Evolutionary conservation across 805 yeast species (phyloP).

Genomic region (Clavispora phyllophila): DNA sequence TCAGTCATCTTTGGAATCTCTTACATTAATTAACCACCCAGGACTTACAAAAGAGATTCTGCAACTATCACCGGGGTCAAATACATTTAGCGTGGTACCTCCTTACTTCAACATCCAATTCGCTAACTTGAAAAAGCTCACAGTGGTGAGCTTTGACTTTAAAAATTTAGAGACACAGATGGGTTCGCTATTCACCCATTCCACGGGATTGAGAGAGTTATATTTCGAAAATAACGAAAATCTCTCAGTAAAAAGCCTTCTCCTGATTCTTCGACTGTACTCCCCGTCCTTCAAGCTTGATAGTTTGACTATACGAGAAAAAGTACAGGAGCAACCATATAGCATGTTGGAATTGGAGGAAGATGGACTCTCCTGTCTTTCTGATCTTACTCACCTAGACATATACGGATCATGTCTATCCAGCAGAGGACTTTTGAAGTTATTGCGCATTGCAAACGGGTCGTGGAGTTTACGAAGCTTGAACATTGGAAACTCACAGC

Average conservation of each 20-base stretch:
- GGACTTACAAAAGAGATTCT: conserved; percentile 13
- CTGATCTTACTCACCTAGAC: conserved; percentile 24
- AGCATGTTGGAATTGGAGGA: conserved; percentile 23
- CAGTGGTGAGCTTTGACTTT: conserved; percentile 31
- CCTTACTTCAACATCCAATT: conserved; percentile 18
- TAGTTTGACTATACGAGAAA: conserved; percentile 29
- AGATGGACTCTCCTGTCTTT: conserved; percentile 21
- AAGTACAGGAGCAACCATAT: conserved; percentile 14
- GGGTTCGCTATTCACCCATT: conserved; percentile 22
- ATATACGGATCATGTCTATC: conserved; percentile 15
- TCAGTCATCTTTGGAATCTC: conserved; percentile 11
- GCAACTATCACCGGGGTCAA: conserved; percentile 6
- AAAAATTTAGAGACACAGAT: conserved; percentile 19
- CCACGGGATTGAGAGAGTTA: conserved; percentile 16
- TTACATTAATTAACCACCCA: conserved; percentile 27
- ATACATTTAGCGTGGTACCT: conserved; percentile 22
- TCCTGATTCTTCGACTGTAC: conserved; percentile 25
- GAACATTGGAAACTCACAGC: conserved; percentile 12
- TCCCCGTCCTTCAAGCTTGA: conserved; percentile 22
- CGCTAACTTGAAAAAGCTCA: conserved; percentile 21
- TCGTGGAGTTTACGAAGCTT: conserved; percentile 2
- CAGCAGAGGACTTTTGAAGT: conserved; percentile 9
- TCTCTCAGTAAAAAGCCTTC: conserved; percentile 22
- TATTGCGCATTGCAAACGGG: conserved; percentile 7
- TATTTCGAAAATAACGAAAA: conserved; percentile 31